Evolutionary conservation across 1,139 yeast species (phyloP), one percentile per base, ranked within the genome.

Genomic region (Saccharomyces hybrid): DNA sequence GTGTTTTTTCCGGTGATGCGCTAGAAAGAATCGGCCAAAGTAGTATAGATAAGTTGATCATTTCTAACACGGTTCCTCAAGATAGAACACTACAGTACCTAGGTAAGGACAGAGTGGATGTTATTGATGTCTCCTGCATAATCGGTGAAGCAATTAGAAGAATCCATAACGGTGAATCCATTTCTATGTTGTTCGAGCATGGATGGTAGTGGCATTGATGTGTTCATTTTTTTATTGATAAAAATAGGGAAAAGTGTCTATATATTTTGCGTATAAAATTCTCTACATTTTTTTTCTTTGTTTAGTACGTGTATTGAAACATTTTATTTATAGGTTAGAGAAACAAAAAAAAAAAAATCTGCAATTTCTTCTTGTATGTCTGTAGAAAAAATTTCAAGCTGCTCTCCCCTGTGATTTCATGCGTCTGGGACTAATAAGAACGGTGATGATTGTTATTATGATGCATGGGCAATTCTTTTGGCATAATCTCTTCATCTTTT

Each of bases 151-250:
- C 98, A 2, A 89, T 93, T 51, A 79, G 99, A 70, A 78, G 99
- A 70, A 91, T 93, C 50, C 96, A 93, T 71, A 93, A 93, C 64
- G 99, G 99, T 61, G 99, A 93, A 74, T 83, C 93, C 29, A 96
- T 93, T 23, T 85, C 96, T 20, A 86, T 90, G 88, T 76, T 93
- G 58, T 93, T 93, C 73, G 96, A 90, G 66, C 91, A 88, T 64
- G 91, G 89, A 2, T 84, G 88, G 85, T 82, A 64, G 26, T 9
- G 44, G n/a, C n/a, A 16, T 47, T 32, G 26, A 20, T 47, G 26
- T 20, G 26, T 47, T 31, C 4, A 23, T 29, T 47, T 49, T 7
- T 32, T 42, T 48, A 23, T 50, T 16, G 31, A 28, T 28, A 28
- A 38, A 38, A 47, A 28, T 44, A 31, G 26, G 27, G 7, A 16